Percentiles rank a stretch among this genome's conserved stretches.
Evolutionary conservation across 148 eudicot genomes (phyloP).

Genomic region (Spergularia marina): DNA sequence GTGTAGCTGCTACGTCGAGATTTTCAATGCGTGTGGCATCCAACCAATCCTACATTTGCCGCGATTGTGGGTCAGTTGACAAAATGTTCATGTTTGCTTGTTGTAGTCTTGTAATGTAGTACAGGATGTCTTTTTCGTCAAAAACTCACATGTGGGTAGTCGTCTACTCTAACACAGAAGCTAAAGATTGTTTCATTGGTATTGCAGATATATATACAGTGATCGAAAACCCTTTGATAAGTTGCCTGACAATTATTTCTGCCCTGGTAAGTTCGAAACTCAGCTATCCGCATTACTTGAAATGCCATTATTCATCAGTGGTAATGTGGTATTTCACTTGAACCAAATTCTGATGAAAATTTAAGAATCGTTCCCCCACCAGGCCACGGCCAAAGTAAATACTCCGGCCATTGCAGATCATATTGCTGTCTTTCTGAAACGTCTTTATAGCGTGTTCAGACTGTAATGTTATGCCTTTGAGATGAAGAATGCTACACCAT

Average conservation of each 20-base stretch:
- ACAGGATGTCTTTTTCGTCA: too few relatives aligned
- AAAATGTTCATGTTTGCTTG: not conserved
- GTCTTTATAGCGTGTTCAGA: not conserved
- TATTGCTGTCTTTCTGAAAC: too few relatives aligned
- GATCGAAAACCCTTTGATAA: conserved; percentile 90
- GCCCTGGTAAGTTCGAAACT: conserved; percentile 62
- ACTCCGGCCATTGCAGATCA: too few relatives aligned
- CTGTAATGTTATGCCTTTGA: not conserved
- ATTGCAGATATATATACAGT: conserved; percentile 83
- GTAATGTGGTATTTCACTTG: too few relatives aligned
- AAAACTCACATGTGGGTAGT: not conserved
- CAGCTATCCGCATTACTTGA: too few relatives aligned
- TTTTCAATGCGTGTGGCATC: conserved; percentile 85
- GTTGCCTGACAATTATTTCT: conserved; percentile 75
- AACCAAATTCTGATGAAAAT: not conserved
- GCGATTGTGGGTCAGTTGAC: conserved; percentile 79
- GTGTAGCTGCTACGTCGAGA: conserved; percentile 36
- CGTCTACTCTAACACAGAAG: not conserved
- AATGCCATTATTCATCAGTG: not conserved
- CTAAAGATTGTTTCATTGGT: not conserved
- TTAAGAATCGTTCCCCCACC: too few relatives aligned
- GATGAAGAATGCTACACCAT: not conserved
- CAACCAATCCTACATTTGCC: conserved; percentile 83
- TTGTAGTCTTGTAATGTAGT: not conserved
- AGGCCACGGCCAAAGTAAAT: too few relatives aligned